Percentiles rank a stretch among this genome's conserved stretches.
These are phyloP conservation scores for Zygnema cylindricum DNA, from an alignment of 139 green algal genomes.

Conservation along the genomic window DNA sequence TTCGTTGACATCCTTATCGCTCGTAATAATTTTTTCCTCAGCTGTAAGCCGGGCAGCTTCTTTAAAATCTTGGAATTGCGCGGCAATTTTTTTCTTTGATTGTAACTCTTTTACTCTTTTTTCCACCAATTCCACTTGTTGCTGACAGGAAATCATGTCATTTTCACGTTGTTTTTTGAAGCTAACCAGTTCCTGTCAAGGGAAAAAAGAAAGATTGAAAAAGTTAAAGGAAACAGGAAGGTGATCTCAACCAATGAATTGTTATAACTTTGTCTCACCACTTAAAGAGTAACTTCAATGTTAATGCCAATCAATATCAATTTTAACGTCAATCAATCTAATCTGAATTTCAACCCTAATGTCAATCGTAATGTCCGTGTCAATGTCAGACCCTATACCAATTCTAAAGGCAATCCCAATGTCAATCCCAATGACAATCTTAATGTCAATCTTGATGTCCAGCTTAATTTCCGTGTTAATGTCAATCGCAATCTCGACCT, in stretches of 20 bases:
- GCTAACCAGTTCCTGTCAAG: neutral
- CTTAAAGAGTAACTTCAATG: neutral
- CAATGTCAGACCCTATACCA: too few species aligned
- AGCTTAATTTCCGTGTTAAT: too few species aligned
- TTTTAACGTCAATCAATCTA: neutral
- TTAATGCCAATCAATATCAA: constrained; percentile 5
- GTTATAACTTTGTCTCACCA: neutral
- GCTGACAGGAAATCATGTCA: constrained; percentile 19
- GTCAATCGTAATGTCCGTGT: too few species aligned
- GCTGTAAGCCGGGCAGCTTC: constrained; percentile 37
- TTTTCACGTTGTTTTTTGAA: neutral
- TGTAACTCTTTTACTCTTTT: constrained; percentile 39
- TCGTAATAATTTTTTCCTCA: constrained; percentile 31
- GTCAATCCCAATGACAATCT: too few species aligned
- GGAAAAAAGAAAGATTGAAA: neutral
- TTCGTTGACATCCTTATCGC: neutral
- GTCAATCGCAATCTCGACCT: too few species aligned
- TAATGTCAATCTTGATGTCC: too few species aligned
- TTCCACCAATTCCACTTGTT: neutral
- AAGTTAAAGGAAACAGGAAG: neutral
- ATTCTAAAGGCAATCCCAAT: too few species aligned
- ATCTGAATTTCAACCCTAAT: too few species aligned
- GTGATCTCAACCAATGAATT: neutral
- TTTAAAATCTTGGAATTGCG: constrained; percentile 38
- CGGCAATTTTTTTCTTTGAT: constrained; percentile 29